A percentile compares a stretch with the other conserved stretches of the same genome.
Conservation (phyloP, 78 protist species). For the Dictyostelium citrinum region DNA sequence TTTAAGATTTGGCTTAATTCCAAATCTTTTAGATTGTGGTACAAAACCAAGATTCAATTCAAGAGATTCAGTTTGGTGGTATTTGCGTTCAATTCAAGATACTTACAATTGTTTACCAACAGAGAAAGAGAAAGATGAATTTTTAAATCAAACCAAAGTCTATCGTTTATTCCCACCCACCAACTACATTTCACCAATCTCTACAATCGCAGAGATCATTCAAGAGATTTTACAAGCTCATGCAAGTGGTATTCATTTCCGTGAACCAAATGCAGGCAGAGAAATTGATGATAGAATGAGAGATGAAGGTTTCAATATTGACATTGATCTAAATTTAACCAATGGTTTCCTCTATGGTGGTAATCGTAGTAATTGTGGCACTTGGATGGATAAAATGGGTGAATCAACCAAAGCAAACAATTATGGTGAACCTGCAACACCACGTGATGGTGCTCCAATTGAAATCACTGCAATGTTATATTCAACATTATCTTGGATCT, state of each 20-base stretch:
- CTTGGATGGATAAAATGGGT: constrained; percentile 99
- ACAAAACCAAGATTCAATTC: constrained; percentile 85
- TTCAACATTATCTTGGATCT: constrained; percentile 62
- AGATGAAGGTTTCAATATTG: constrained; percentile 87
- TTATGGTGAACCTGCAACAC: constrained; percentile 93
- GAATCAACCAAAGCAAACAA: constrained; percentile 76
- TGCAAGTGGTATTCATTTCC: constrained; percentile 88
- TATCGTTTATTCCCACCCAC: constrained; percentile 83
- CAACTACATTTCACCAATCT: background rate
- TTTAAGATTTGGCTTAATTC: constrained; percentile 94
- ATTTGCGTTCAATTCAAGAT: constrained; percentile 73
- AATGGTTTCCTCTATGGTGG: constrained; percentile 95
- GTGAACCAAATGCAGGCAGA: constrained; percentile 94
- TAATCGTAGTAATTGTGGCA: constrained; percentile 89
- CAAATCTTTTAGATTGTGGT: constrained; percentile 94
- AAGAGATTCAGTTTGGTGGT: constrained; percentile 96
- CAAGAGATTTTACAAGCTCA: constrained; percentile 81
- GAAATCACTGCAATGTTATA: constrained; percentile 88
- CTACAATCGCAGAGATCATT: constrained; percentile 48
- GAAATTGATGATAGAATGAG: constrained; percentile 90
- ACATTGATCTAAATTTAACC: constrained; percentile 48
- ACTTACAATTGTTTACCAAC: background rate
- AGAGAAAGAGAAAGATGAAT: constrained; percentile 63
- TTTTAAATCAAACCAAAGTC: constrained; percentile 44
- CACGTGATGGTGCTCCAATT: constrained; percentile 95